Evolutionary conservation across 148 eudicot genomes (phyloP).

Genomic region (Camellia lanceoleosa): DNA sequence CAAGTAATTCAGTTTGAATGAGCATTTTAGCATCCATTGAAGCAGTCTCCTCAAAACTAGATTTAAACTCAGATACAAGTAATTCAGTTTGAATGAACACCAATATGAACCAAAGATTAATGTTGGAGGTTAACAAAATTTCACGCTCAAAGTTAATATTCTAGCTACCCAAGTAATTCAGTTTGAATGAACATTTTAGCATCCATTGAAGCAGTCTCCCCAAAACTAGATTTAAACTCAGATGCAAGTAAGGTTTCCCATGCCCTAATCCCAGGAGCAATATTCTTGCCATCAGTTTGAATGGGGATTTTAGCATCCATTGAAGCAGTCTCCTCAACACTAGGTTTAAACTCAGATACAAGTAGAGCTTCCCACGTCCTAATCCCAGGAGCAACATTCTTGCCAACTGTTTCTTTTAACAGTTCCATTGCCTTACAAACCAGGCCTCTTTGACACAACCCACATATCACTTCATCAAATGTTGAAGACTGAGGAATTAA

Average conservation of each 20-base stretch:
- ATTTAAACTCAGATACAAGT: constrained; percentile 15
- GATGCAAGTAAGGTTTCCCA: constrained; percentile 38
- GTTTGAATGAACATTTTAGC: not conserved
- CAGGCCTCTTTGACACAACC: constrained; percentile 26
- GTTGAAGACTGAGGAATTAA: constrained; percentile 23
- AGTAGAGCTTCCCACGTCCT: constrained; percentile 42
- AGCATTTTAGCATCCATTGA: not conserved
- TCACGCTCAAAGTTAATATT: not conserved
- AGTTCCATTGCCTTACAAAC: too few species aligned
- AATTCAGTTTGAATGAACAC: not conserved
- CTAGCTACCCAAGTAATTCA: not conserved
- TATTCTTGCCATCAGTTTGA: too few species aligned
- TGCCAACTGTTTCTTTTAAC: too few species aligned
- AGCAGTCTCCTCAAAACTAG: not conserved
- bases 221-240: constrained; percentile 12
- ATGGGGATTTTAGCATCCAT: not conserved
- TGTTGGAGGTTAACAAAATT: not conserved
- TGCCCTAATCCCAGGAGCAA: constrained; percentile 28
- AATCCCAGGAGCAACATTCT: constrained; percentile 19
- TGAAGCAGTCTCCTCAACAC: not conserved
- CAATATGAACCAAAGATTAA: not conserved
- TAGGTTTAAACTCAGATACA: constrained; percentile 12
- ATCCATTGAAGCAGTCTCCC: not conserved
- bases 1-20: not conserved
- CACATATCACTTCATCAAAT: constrained; percentile 28